phyloP scores from a whole-genome alignment of 306 rosid genomes.

The Cyamopsis tetragonoloba region DNA sequence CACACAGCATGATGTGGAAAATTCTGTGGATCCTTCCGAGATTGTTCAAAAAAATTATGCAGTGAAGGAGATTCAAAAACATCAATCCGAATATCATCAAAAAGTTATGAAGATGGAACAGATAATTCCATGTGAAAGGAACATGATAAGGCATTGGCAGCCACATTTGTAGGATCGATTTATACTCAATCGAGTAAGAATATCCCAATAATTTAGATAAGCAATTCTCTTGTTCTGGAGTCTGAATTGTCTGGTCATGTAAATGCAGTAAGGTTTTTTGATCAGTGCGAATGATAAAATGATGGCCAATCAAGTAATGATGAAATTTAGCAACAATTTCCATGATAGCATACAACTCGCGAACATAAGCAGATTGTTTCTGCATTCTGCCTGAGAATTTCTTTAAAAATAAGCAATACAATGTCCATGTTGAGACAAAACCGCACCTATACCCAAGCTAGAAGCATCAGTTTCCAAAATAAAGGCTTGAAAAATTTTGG shows the following conservation, averaged over 20 bases:
- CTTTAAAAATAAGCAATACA: not conserved
- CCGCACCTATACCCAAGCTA: not conserved
- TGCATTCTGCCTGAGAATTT: too few species aligned
- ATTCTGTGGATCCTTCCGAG: too few species aligned
- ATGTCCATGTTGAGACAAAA: not conserved
- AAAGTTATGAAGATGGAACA: too few species aligned
- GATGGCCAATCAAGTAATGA: not conserved
- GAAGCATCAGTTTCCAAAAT: not conserved
- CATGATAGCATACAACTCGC: not conserved
- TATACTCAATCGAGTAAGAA: not conserved
- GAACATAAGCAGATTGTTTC: not conserved
- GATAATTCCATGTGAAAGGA: too few species aligned
- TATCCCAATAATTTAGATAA: not conserved
- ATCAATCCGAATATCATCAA: too few species aligned
- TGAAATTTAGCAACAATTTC: not conserved
- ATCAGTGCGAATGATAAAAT: not conserved
- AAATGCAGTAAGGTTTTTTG: not conserved
- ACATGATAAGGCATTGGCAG: too few species aligned
- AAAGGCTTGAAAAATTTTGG: not conserved
- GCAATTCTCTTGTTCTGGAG: not conserved
- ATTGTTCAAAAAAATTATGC: too few species aligned
- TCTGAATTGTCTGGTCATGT: not conserved
- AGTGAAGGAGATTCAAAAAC: too few species aligned
- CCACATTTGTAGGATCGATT: too few species aligned
- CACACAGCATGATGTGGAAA: too few species aligned